Base-by-base conservation (phyloP, 2,329 filamentous ascomycete genomes). In the Beauveria sp. region DNA sequence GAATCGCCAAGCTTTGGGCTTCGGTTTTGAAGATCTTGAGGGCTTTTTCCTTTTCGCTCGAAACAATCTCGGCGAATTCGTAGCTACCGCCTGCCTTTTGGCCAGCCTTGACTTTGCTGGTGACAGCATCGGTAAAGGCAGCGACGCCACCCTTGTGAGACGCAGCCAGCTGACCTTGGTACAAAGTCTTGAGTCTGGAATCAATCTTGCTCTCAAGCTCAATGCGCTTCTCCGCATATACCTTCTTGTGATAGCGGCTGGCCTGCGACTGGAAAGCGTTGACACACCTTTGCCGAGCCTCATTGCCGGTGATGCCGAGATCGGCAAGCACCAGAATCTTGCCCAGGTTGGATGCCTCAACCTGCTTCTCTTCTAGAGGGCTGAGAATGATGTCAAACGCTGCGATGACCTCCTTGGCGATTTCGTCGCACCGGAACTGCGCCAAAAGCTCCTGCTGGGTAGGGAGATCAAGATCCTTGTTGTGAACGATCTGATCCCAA, bases 401-500 rank as follows among this genome's bases (percentile, higher is more conserved):
- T 48, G 92, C 77, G 62, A 96, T 80, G 14, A 96, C 95, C 72
- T 97, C 93, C 65, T 93, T 84, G 45, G 92, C 85, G 63, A 99
- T 99, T 76, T 99, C 95, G 73, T 99, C 95, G 74, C 95, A 99
- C 67, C 95, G 87, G 79, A 98, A 99, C 74, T 99, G 95, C 12
- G 95, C 95, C 59, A 99, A 83, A 51, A 99, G 82, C 74, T 99
- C 95, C 76, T 99, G 95, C 73, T 99, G 95, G 0, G 95, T 98
- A 3, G 95, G 95, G 63, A 99, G 77, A 75, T 99, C 95, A 60
- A 99, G 81, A 71, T 99, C 95, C 76, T 99, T 99, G 82, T 99
- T 99, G 79, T 93, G 90, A 69, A 96, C 93, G 71, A 99, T 99
- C 76, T 98, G 93, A 70, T 98, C 93, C 95, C 95, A 99, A 50